These are phyloP conservation scores for Zymoseptoria passerinii DNA, from an alignment of 2,329 filamentous ascomycete species.

Conservation along the genomic window DNA sequence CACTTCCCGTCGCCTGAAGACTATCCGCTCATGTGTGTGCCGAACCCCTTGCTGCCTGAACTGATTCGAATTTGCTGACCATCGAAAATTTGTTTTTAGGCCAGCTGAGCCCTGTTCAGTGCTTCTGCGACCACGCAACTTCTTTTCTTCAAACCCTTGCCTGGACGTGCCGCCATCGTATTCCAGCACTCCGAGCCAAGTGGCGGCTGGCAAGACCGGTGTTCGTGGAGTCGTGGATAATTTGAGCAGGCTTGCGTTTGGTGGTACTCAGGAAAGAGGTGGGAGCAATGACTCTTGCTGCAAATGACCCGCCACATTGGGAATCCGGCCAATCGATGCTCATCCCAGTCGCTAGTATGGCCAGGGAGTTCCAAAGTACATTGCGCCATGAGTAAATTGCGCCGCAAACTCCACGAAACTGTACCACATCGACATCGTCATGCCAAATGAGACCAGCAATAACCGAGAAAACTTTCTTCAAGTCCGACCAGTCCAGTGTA, in stretches of 20 bases:
- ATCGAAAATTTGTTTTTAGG: constrained; percentile 1
- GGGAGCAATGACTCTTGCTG: constrained; percentile 21
- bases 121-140: constrained; percentile 69
- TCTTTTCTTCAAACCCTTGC: constrained; percentile 72
- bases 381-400: too few species aligned
- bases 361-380: too few species aligned
- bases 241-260: constrained; percentile 43
- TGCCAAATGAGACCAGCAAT: too few species aligned
- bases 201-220: constrained; percentile 34
- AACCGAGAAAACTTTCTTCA: too few species aligned
- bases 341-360: too few species aligned
- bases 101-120: constrained; percentile 57
- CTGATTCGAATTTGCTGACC: neutral
- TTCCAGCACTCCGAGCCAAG: constrained; percentile 62
- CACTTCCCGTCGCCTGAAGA: constrained; percentile 87
- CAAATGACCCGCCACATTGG: too few species aligned
- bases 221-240: constrained; percentile 41
- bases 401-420: too few species aligned
- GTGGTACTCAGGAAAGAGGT: constrained; percentile 30
- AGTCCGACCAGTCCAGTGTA: too few species aligned
- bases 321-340: too few species aligned
- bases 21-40: constrained; percentile 67
- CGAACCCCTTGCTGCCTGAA: neutral
- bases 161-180: constrained; percentile 74
- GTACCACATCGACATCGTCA: too few species aligned